Evolutionary conservation across 805 yeast genomes (phyloP).

Genomic region (Kodamaea kaohsiungensis): DNA sequence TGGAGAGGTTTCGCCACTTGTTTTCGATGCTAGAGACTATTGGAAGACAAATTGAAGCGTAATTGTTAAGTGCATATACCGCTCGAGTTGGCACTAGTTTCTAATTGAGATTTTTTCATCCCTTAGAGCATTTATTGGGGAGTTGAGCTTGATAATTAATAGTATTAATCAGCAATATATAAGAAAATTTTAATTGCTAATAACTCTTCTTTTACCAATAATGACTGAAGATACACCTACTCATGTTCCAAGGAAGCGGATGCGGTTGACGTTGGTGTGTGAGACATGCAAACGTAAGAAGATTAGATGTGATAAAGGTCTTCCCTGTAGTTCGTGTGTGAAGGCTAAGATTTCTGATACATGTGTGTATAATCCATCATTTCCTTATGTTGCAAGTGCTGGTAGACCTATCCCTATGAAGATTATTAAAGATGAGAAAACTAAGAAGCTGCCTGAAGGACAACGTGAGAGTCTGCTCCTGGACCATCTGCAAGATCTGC

Average conservation of each 20-base stretch:
- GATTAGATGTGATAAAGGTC: conserved; percentile 23
- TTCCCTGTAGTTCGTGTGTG: conserved; percentile 19
- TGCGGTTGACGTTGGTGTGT: conserved; percentile 20
- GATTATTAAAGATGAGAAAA: not conserved
- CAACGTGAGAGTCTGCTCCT: not conserved
- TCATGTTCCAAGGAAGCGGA: conserved; percentile 9
- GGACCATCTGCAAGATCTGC: not conserved
- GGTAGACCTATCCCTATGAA: conserved; percentile 8
- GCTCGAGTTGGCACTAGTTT: no score
- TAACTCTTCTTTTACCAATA: not conserved
- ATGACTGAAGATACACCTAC: conserved; percentile 1
- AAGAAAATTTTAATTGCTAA: not conserved
- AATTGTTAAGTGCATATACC: no score
- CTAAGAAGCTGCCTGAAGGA: not conserved
- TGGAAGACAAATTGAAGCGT: no score
- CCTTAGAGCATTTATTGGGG: no score
- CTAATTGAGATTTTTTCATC: no score
- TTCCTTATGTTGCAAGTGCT: conserved; percentile 12
- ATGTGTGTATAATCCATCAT: conserved; percentile 10
- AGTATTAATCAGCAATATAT: not conserved
- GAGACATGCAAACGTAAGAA: conserved; percentile 23
- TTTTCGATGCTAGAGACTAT: no score
- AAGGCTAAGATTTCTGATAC: conserved; percentile 9
- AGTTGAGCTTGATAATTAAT: not conserved
- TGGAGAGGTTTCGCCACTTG: no score